These are phyloP conservation scores for Chloris gayana DNA, from an alignment of 176 grass and related monocot species.

Conservation along the genomic window DNA sequence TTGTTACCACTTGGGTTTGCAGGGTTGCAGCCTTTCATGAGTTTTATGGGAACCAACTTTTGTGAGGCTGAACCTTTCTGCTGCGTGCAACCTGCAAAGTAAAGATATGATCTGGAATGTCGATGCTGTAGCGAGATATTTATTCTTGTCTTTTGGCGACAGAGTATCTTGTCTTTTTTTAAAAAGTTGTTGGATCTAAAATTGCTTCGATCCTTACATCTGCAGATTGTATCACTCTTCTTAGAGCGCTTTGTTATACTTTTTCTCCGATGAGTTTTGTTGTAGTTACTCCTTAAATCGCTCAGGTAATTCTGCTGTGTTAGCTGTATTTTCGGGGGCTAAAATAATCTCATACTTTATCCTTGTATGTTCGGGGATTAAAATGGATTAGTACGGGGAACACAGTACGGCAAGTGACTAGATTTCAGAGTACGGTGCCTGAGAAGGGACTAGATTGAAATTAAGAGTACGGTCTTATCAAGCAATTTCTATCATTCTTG, in stretches of 20 bases:
- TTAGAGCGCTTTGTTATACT: neutral
- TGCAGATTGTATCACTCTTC: neutral
- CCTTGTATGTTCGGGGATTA: neutral
- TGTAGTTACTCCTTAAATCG: neutral
- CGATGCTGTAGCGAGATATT: slow-evolving; percentile 22
- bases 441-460: neutral
- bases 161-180: neutral
- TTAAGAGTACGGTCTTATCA: neutral
- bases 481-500: neutral
- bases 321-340: neutral
- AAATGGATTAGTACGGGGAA: neutral
- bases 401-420: neutral
- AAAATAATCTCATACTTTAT: neutral
- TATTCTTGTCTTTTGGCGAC: slow-evolving; percentile 26
- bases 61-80: neutral
- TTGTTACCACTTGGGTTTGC: neutral
- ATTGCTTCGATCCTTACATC: neutral
- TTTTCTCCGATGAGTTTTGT: too few species aligned
- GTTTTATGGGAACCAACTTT: neutral
- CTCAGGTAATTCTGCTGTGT: neutral
- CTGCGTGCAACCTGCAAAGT: slow-evolving; percentile 17
- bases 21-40: slow-evolving; percentile 19
- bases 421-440: neutral
- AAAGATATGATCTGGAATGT: neutral
- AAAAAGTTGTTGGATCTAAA: slow-evolving; percentile 7